Percentiles rank a stretch among this genome's conserved stretches.
phyloP scores from a whole-genome alignment of 2,329 filamentous ascomycete genomes.

The Penicillium sp. region DNA sequence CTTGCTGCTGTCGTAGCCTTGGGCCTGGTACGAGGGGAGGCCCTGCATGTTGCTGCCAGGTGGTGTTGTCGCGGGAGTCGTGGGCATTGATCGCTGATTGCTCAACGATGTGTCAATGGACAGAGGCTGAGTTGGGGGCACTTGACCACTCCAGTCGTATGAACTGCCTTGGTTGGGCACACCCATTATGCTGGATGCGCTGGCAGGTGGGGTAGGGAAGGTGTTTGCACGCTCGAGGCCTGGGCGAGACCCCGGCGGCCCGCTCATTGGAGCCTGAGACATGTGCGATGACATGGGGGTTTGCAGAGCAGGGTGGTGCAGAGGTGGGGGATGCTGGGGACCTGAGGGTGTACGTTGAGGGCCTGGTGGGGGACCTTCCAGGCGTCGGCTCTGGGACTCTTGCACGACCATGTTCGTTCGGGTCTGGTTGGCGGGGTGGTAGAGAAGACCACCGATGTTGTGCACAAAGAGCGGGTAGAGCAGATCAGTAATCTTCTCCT shows the following conservation, averaged over 20 bases:
- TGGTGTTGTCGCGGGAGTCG: constrained; percentile 87
- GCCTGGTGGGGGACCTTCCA: constrained; percentile 52
- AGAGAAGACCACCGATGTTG: constrained; percentile 90
- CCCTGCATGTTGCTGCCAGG: constrained; percentile 75
- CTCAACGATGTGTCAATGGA: constrained; percentile 79
- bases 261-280: constrained; percentile 66
- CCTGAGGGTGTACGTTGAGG: constrained; percentile 65
- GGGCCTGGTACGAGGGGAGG: constrained; percentile 74
- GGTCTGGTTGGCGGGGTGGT: constrained; percentile 82
- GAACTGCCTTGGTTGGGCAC: constrained; percentile 73
- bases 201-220: constrained; percentile 91
- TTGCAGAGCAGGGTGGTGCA: constrained; percentile 66
- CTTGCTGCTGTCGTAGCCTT: constrained; percentile 76
- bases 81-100: constrained; percentile 82
- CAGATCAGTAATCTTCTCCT: constrained; percentile 97
- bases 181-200: constrained; percentile 80
- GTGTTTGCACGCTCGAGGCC: constrained; percentile 83
- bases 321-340: constrained; percentile 61
- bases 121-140: constrained; percentile 69
- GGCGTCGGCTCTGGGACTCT: constrained; percentile 73
- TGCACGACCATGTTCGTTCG: constrained; percentile 85
- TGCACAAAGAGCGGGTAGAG: constrained; percentile 96
- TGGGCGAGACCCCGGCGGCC: constrained; percentile 65
- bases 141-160: constrained; percentile 74
- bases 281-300: constrained; percentile 60